phyloP scores from a whole-genome alignment of 805 yeast genomes.

The Isabelozyma gotoi region DNA sequence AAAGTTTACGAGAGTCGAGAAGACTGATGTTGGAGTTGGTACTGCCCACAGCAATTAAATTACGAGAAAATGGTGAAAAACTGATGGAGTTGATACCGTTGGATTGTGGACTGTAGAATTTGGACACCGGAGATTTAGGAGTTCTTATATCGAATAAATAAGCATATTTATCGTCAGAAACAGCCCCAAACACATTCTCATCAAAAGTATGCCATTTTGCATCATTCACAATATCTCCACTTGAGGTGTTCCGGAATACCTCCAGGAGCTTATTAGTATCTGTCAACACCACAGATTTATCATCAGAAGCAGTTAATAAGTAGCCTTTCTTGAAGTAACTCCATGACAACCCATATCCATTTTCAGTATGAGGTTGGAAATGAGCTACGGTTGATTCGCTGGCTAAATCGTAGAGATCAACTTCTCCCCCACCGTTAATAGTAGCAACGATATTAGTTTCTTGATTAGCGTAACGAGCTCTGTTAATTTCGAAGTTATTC shows the following conservation, averaged over 20 bases:
- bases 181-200: constrained; percentile 60
- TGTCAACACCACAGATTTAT: constrained; percentile 61
- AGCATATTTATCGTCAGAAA: constrained; percentile 66
- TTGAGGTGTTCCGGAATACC: constrained; percentile 24
- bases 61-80: constrained; percentile 59
- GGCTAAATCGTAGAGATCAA: constrained; percentile 50
- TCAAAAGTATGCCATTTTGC: constrained; percentile 67
- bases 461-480: constrained; percentile 72
- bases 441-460: constrained; percentile 56
- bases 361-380: constrained; percentile 55
- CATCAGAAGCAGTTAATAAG: constrained; percentile 66
- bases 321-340: constrained; percentile 47
- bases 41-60: constrained; percentile 69
- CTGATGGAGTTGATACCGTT: constrained; percentile 60
- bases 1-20: constrained; percentile 58
- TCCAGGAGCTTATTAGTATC: constrained; percentile 33
- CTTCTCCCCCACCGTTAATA: constrained; percentile 65
- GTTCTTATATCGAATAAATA: constrained; percentile 55
- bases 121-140: constrained; percentile 21
- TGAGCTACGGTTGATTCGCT: constrained; percentile 23
- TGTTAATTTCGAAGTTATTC: constrained; percentile 65
- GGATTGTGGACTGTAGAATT: constrained; percentile 24
- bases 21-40: constrained; percentile 64
- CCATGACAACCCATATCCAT: constrained; percentile 79
- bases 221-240: constrained; percentile 68